A percentile compares a stretch with the other conserved stretches of the same genome.
phyloP scores from a whole-genome alignment of 1,284 basidiomycete species.

The Moniliella sp. region DNA sequence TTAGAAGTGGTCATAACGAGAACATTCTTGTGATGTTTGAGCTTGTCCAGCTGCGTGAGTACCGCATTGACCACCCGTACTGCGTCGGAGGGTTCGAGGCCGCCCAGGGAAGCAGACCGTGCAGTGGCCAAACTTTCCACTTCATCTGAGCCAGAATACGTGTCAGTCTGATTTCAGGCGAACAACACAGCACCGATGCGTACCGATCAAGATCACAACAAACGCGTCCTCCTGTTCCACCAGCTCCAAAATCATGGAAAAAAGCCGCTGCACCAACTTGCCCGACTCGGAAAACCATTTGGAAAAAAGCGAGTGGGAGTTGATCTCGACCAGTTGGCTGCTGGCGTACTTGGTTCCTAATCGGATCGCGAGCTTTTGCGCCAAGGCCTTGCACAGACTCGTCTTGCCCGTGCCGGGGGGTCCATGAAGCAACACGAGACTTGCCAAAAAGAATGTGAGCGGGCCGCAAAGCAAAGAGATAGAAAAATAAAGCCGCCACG shows the following conservation, averaged over 20 bases:
- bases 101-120: constrained; percentile 71
- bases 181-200: neutral
- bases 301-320: constrained; percentile 37
- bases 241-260: constrained; percentile 66
- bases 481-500: too few species aligned
- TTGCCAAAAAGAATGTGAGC: neutral
- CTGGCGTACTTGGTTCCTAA: constrained; percentile 51
- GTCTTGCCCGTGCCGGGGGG: constrained; percentile 97
- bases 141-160: constrained; percentile 44
- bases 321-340: constrained; percentile 78
- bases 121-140: constrained; percentile 88
- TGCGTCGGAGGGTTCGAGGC: constrained; percentile 86
- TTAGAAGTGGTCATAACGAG: constrained; percentile 93
- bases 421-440: constrained; percentile 55
- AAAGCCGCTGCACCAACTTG: constrained; percentile 84
- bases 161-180: neutral
- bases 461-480: too few species aligned
- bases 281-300: constrained; percentile 75
- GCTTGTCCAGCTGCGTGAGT: constrained; percentile 82
- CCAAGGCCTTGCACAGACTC: constrained; percentile 71
- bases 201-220: constrained; percentile 70
- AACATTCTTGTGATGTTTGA: constrained; percentile 76
- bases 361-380: constrained; percentile 81
- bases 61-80: constrained; percentile 87
- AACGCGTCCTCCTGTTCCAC: constrained; percentile 69